A percentile compares a stretch with the other conserved stretches of the same genome.
phyloP scores from a whole-genome alignment of 768 basidiomycete genomes.

The Naganishia vaughanmartiniae region DNA sequence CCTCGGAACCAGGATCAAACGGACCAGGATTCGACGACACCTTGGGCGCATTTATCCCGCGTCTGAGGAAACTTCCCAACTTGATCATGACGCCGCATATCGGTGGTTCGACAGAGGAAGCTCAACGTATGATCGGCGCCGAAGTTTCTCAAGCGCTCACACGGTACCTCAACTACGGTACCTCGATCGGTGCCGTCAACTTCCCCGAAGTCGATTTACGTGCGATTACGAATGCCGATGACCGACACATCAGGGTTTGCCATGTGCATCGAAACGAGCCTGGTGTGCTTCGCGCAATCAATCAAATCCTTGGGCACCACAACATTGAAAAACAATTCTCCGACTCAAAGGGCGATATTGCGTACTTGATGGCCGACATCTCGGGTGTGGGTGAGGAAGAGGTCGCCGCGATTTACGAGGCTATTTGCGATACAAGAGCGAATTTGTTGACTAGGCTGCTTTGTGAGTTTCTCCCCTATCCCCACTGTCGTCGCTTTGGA shows the following conservation, averaged over 20 bases:
- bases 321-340: slow-evolving; percentile 99
- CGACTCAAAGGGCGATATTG: slow-evolving; percentile 59
- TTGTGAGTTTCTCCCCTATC: slow-evolving; percentile 43
- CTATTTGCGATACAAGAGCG: slow-evolving; percentile 72
- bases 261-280: slow-evolving; percentile 83
- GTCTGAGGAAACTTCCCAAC: slow-evolving; percentile 74
- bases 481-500: neutral
- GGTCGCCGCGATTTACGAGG: slow-evolving; percentile 70
- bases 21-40: slow-evolving; percentile 81
- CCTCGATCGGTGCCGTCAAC: slow-evolving; percentile 89
- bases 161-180: slow-evolving; percentile 88
- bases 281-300: slow-evolving; percentile 82
- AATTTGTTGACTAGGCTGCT: slow-evolving; percentile 89
- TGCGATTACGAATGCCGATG: slow-evolving; percentile 79
- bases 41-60: slow-evolving; percentile 77
- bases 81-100: slow-evolving; percentile 98
- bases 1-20: slow-evolving; percentile 85
- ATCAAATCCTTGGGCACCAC: slow-evolving; percentile 87
- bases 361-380: slow-evolving; percentile 84
- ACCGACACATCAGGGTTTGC: slow-evolving; percentile 79
- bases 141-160: slow-evolving; percentile 82
- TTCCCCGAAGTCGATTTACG: slow-evolving; percentile 98
- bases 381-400: slow-evolving; percentile 79
- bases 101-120: slow-evolving; percentile 98
- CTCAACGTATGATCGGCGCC: slow-evolving; percentile 92